Percentiles rank a stretch among this genome's conserved stretches.
These are phyloP conservation scores for Pontederia paniculata DNA, from an alignment of 176 grass and related monocot genomes.

Conservation along the genomic window DNA sequence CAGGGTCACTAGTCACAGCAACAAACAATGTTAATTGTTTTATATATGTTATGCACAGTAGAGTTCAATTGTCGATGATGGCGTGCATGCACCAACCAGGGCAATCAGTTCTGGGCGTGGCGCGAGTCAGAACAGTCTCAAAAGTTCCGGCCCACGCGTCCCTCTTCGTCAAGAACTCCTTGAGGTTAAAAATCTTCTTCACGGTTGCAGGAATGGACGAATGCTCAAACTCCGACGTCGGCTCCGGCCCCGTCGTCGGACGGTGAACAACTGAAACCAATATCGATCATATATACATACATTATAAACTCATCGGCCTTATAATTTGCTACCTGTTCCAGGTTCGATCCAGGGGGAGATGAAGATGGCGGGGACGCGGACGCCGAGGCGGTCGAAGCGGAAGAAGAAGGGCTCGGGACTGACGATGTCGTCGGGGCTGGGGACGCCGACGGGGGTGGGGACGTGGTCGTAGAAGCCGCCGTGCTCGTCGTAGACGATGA, in stretches of 20 bases:
- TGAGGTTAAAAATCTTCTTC: constrained; percentile 11
- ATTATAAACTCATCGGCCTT: not conserved
- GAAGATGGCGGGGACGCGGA: constrained; percentile 6
- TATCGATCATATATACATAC: not conserved
- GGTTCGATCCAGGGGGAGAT: constrained; percentile 9
- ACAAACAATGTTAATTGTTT: no score
- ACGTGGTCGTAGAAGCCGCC: constrained; percentile 15
- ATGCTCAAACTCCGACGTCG: constrained; percentile 6
- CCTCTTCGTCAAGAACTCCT: constrained; percentile 4
- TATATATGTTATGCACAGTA: no score
- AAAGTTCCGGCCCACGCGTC: constrained; percentile 11
- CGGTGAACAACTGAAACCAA: not conserved
- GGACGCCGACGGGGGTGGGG: constrained; percentile 8
- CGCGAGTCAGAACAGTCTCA: constrained; percentile 1
- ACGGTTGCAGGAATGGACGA: constrained; percentile 14
- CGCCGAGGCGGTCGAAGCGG: constrained; percentile 13
- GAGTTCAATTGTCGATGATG: no score
- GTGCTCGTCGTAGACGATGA: constrained; percentile 16
- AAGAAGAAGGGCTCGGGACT: not conserved
- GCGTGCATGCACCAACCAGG: not conserved
- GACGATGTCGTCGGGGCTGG: constrained; percentile 11
- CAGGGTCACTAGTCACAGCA: not conserved
- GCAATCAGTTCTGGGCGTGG: constrained; percentile 8
- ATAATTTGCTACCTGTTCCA: not conserved
- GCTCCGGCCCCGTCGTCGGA: not conserved